Evolutionary conservation across 2,329 filamentous ascomycete species (phyloP).

Genomic region (Phialemoniopsis sp.): DNA sequence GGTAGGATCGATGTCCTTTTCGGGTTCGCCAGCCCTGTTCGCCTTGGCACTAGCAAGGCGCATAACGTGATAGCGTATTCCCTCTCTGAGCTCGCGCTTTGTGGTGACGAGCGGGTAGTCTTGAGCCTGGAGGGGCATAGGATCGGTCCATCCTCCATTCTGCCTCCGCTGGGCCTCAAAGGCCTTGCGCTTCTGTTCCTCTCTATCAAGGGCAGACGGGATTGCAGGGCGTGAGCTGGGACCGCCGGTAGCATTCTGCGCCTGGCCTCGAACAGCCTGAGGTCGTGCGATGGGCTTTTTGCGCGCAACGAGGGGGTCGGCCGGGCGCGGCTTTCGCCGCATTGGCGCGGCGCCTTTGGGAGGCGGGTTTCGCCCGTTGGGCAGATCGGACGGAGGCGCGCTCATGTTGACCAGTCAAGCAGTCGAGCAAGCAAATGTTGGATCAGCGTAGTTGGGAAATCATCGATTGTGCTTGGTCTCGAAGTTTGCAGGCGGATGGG

Average conservation of each 20-base stretch:
- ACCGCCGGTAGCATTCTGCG: slow-evolving; percentile 16
- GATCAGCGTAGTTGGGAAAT: background rate
- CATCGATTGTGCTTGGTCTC: too few species aligned
- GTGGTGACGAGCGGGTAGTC: slow-evolving; percentile 73
- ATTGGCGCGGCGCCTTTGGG: slow-evolving; percentile 14
- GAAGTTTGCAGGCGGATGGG: too few species aligned
- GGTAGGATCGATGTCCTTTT: slow-evolving; percentile 58
- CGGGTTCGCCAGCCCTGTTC: slow-evolving; percentile 42
- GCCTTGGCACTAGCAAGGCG: slow-evolving; percentile 56
- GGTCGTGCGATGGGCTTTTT: slow-evolving; percentile 43
- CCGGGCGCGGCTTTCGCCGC: slow-evolving; percentile 42
- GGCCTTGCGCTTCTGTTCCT: slow-evolving; percentile 18
- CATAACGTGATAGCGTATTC: slow-evolving; percentile 83
- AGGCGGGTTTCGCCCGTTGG: slow-evolving; percentile 13
- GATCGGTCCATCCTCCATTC: slow-evolving; percentile 55
- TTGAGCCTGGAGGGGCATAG: slow-evolving; percentile 40
- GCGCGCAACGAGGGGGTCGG: slow-evolving; percentile 62
- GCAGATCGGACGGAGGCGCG: slow-evolving; percentile 28
- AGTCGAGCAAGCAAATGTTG: background rate
- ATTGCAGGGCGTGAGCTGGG: slow-evolving; percentile 10
- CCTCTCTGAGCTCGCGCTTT: slow-evolving; percentile 74
- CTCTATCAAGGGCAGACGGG: slow-evolving; percentile 14
- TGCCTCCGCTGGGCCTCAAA: slow-evolving; percentile 38
- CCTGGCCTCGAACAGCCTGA: slow-evolving; percentile 12
- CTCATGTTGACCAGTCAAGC: slow-evolving; percentile 31